Evolutionary conservation across 768 basidiomycete species (phyloP).

Genomic region (Mycena kentingensis): DNA sequence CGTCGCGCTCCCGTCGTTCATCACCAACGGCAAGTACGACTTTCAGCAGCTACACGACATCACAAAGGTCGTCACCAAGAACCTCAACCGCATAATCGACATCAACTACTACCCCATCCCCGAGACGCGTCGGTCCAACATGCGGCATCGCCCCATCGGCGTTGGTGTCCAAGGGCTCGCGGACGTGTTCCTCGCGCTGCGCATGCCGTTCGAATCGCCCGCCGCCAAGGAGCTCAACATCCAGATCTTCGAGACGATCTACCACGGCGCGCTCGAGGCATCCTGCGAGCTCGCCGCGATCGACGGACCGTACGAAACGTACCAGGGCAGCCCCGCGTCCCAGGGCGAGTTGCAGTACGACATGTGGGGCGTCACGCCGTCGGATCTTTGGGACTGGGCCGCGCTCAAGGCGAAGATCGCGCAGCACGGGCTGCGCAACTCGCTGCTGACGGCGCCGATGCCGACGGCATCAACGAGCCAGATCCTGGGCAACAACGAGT

Average conservation of each 20-base stretch:
- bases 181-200: conserved; percentile 96
- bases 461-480: conserved; percentile 98
- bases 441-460: conserved; percentile 93
- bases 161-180: conserved; percentile 98
- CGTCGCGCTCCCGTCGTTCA: conserved; percentile 90
- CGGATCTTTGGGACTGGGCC: conserved; percentile 92
- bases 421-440: conserved; percentile 82
- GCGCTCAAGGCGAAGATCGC: conserved; percentile 84
- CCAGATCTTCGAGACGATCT: conserved; percentile 99
- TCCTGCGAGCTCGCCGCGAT: conserved; percentile 81
- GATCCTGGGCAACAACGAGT: conserved; percentile 97
- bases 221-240: conserved; percentile 87
- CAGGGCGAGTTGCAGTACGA: conserved; percentile 92
- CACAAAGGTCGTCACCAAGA: conserved; percentile 87
- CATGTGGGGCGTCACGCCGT: conserved; percentile 91
- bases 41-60: conserved; percentile 96
- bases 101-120: conserved; percentile 94
- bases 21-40: conserved; percentile 81
- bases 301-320: conserved; percentile 87
- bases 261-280: conserved; percentile 90
- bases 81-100: conserved; percentile 94
- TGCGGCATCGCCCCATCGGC: conserved; percentile 96
- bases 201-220: conserved; percentile 91
- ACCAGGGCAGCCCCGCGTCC: conserved; percentile 86
- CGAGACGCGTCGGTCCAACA: conserved; percentile 90